These are phyloP conservation scores for Orbilia javanica DNA, from an alignment of 2,329 filamentous ascomycete genomes.

Conservation along the genomic window DNA sequence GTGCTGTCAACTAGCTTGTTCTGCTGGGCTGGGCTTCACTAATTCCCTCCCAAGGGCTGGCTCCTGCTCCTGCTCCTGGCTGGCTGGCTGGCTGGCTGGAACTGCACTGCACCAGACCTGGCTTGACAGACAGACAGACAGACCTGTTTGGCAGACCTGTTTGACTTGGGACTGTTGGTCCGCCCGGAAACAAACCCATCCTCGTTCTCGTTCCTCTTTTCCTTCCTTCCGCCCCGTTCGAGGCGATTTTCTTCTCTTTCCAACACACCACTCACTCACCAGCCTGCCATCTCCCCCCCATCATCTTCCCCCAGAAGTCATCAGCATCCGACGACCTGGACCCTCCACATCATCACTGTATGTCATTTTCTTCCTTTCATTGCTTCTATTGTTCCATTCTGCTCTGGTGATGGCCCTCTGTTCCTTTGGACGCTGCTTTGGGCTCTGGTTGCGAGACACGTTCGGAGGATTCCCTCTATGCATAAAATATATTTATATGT, in stretches of 20 bases:
- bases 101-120: too few species aligned
- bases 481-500: slow-evolving; percentile 42
- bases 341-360: slow-evolving; percentile 36
- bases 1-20: too few species aligned
- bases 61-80: background rate
- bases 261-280: slow-evolving; percentile 20
- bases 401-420: slow-evolving; percentile 20
- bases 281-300: slow-evolving; percentile 19
- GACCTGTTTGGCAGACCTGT: too few species aligned
- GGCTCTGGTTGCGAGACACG: slow-evolving; percentile 42
- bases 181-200: too few species aligned
- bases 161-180: background rate
- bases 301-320: slow-evolving; percentile 4
- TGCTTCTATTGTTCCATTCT: background rate
- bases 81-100: background rate
- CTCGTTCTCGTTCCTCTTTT: background rate
- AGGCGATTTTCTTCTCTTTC: slow-evolving; percentile 3
- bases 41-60: background rate
- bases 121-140: too few species aligned
- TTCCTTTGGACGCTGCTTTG: slow-evolving; percentile 1
- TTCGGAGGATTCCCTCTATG: slow-evolving; percentile 58
- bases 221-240: background rate
- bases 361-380: slow-evolving; percentile 16
- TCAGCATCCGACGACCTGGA: slow-evolving; percentile 31
- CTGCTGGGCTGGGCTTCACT: background rate